Conservation (phyloP, 129 eudicot genomes). For the Centaurea solstitialis region DNA sequence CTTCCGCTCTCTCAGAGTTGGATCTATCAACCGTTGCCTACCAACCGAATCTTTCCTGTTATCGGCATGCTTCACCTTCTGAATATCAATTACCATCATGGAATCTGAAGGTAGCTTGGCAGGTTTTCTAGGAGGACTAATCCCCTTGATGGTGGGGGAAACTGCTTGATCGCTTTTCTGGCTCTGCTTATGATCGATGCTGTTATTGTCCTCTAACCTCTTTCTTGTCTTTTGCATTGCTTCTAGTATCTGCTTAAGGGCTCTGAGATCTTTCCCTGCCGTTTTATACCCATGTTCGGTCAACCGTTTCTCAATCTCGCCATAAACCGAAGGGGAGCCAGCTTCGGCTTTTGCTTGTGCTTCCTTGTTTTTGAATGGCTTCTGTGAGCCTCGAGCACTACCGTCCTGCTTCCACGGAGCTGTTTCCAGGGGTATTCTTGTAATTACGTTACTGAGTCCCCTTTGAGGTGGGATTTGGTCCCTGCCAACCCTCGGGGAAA, state of each 20-base stretch:
- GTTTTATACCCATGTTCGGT: slow-evolving; percentile 62
- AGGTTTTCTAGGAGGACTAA: slow-evolving; percentile 40
- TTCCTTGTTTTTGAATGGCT: slow-evolving; percentile 35
- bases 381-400: slow-evolving; percentile 36
- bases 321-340: slow-evolving; percentile 62
- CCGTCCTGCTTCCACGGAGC: slow-evolving; percentile 87
- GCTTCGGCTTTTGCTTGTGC: slow-evolving; percentile 19
- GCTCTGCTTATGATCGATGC: slow-evolving; percentile 31
- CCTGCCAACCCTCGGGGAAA: slow-evolving; percentile 44
- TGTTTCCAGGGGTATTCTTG: slow-evolving; percentile 59
- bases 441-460: slow-evolving; percentile 31
- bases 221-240: slow-evolving; percentile 80
- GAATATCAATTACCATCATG: slow-evolving; percentile 18
- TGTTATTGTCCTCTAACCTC: slow-evolving; percentile 38
- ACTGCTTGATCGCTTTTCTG: slow-evolving; percentile 28
- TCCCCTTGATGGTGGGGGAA: slow-evolving; percentile 39
- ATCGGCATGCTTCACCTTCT: slow-evolving; percentile 23
- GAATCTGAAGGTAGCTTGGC: slow-evolving; percentile 28
- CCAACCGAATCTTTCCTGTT: slow-evolving; percentile 24
- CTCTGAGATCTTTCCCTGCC: slow-evolving; percentile 93
- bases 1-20: slow-evolving; percentile 36
- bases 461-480: slow-evolving; percentile 38
- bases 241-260: slow-evolving; percentile 95
- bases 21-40: slow-evolving; percentile 24
- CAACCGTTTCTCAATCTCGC: slow-evolving; percentile 88